Evolutionary conservation across 1,284 basidiomycete species (phyloP).

Genomic region (Somion occarium): DNA sequence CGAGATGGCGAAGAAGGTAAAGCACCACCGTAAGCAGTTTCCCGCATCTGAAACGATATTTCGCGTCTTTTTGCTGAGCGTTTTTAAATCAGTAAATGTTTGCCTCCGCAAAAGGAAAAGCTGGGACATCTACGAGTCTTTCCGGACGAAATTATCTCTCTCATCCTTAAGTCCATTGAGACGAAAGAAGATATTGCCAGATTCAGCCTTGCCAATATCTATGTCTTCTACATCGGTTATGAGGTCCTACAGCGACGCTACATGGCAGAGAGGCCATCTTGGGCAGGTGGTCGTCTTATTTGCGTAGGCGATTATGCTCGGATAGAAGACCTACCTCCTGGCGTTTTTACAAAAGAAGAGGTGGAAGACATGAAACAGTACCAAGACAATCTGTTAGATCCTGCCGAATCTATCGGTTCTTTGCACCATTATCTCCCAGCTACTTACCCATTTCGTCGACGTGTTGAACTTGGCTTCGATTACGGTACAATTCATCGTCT

Average conservation of each 20-base stretch:
- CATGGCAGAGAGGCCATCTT: background rate
- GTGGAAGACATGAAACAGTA: background rate
- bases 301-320: slow-evolving; percentile 3
- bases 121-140: background rate
- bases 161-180: background rate
- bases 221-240: background rate
- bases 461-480: background rate
- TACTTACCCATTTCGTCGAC: background rate
- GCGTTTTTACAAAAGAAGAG: background rate
- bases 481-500: background rate
- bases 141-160: background rate
- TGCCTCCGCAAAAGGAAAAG: background rate
- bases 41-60: background rate
- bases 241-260: background rate
- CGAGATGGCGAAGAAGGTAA: background rate
- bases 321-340: background rate
- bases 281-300: slow-evolving; percentile 1
- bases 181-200: background rate
- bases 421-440: background rate
- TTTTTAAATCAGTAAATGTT: background rate
- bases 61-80: background rate
- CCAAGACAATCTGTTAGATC: background rate
- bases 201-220: background rate
- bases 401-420: background rate
- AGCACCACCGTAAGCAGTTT: background rate